Percentiles rank a stretch among this genome's conserved stretches.
phyloP scores from a whole-genome alignment of 208 protist genomes.

The Perkinsela sp. region DNA sequence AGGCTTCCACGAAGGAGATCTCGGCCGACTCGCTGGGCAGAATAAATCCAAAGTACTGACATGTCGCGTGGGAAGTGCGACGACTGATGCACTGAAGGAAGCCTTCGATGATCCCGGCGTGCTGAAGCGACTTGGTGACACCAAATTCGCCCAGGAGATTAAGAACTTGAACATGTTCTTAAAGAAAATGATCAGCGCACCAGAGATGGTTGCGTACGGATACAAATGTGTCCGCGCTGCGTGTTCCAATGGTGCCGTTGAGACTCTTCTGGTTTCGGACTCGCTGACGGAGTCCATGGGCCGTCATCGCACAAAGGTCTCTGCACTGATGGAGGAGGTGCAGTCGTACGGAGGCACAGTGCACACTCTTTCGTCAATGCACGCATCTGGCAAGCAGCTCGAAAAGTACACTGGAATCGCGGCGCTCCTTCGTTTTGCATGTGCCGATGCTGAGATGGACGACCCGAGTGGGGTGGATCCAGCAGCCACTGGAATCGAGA shows the following conservation, averaged over 20 bases:
- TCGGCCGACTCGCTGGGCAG: background rate
- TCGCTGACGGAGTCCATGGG: background rate
- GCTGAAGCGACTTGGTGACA: background rate
- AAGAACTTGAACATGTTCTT: background rate
- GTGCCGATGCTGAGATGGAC: background rate
- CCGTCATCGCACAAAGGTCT: background rate
- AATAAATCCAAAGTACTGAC: background rate
- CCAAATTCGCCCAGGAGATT: background rate
- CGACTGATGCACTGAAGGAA: background rate
- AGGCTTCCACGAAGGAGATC: background rate
- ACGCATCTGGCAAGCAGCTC: background rate
- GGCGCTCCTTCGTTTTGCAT: background rate
- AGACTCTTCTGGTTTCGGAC: background rate
- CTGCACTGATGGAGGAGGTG: background rate
- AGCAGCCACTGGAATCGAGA: too few species aligned
- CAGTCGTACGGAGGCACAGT: background rate
- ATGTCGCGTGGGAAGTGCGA: background rate
- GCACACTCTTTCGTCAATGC: background rate
- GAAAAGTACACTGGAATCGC: background rate
- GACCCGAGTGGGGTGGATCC: too few species aligned
- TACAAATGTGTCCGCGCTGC: background rate
- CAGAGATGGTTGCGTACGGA: background rate
- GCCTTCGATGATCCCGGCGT: background rate
- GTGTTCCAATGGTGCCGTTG: background rate
- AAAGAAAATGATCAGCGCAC: background rate